These are phyloP conservation scores for Cercospora zeae-maydis DNA, from an alignment of 2,329 filamentous ascomycete genomes.

Conservation along the genomic window DNA sequence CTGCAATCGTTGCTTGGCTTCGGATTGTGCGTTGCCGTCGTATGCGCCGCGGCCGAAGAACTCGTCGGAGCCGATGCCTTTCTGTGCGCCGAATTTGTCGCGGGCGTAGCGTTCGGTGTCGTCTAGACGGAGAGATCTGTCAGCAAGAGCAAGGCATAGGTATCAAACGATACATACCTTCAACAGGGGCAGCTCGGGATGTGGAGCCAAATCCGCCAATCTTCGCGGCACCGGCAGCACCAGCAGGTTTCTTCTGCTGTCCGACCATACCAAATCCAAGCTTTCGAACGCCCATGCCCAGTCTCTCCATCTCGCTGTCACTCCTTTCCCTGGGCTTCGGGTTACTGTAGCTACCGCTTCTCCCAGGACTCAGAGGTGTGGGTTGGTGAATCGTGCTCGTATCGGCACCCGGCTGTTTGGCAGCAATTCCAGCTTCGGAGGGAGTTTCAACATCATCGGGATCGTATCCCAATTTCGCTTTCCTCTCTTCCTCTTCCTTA, in stretches of 20 bases:
- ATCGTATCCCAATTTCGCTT: constrained; percentile 92
- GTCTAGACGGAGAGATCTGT: constrained; percentile 38
- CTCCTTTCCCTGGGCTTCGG: constrained; percentile 50
- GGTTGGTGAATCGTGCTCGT: constrained; percentile 65
- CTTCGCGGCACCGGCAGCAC: constrained; percentile 51
- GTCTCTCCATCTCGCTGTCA: constrained; percentile 76
- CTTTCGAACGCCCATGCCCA: constrained; percentile 83
- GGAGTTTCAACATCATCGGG: constrained; percentile 70
- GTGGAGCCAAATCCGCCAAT: constrained; percentile 73
- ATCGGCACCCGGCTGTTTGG: constrained; percentile 43
- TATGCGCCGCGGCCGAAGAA: constrained; percentile 91
- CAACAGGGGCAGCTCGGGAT: constrained; percentile 65
- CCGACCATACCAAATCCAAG: constrained; percentile 87
- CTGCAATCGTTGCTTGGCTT: constrained; percentile 82
- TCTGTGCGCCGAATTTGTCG: constrained; percentile 84
- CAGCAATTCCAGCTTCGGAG: constrained; percentile 40
- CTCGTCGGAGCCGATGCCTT: constrained; percentile 95
- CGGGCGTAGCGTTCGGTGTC: constrained; percentile 82
- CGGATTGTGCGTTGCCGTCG: constrained; percentile 73
- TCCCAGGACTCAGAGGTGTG: constrained; percentile 64
- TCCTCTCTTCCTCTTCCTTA: constrained; percentile 93
- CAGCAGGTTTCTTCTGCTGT: constrained; percentile 40
- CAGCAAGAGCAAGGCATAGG: constrained; percentile 1
- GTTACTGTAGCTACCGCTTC: constrained; percentile 56
- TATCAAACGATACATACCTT: constrained; percentile 48